Conservation (phyloP, 768 basidiomycete genomes). For the Serendipita indica region DNA sequence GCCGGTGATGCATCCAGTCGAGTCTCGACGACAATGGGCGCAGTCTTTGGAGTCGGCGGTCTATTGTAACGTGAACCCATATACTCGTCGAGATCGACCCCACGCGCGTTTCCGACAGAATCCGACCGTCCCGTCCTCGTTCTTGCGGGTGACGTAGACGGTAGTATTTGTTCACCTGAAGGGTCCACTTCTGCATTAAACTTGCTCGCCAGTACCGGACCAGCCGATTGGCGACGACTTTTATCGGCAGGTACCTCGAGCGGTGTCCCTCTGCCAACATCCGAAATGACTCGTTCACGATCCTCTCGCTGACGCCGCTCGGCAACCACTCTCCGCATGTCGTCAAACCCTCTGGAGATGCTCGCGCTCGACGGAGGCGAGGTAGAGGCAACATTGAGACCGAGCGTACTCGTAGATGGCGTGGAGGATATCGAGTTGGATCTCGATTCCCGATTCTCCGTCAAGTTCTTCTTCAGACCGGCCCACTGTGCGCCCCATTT, state of each 20-base stretch:
- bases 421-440: neutral
- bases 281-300: neutral
- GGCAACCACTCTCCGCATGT: constrained; percentile 61
- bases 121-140: neutral
- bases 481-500: constrained; percentile 84
- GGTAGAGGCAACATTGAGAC: neutral
- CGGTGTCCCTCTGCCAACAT: constrained; percentile 26
- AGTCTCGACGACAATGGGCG: neutral
- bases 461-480: constrained; percentile 44
- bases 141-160: neutral
- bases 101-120: neutral
- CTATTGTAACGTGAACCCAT: neutral
- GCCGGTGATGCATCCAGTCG: neutral
- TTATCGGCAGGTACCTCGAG: constrained; percentile 4
- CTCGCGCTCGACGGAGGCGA: neutral
- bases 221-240: neutral
- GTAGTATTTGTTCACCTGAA: neutral
- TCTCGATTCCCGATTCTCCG: constrained; percentile 10
- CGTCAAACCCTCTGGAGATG: constrained; percentile 18
- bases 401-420: constrained; percentile 9
- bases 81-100: neutral
- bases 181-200: neutral
- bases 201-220: neutral
- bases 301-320: constrained; percentile 30
- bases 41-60: neutral